Evolutionary conservation across 1,139 yeast genomes (phyloP), one percentile per base, ranked within the genome.

Genomic region (Blastobotrys proliferans): DNA sequence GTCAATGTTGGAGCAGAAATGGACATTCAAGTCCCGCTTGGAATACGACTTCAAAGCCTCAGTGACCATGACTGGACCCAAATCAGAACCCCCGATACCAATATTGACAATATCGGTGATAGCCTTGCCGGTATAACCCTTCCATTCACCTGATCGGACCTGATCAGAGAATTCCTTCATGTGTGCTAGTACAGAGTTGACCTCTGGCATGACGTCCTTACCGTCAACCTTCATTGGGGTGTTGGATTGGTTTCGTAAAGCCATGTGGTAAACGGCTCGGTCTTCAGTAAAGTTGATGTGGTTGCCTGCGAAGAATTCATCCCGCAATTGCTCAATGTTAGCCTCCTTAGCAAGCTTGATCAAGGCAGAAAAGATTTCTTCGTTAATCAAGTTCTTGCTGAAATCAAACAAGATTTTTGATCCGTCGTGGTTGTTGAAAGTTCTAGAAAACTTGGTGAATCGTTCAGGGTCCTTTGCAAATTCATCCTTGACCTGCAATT

Each of bases 21-120:
- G 95, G 43, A 79, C 95, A 51, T 73, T 69, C 58, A 92, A 74
- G 49, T 81, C 84, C 51, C 81, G 80, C 60, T 82, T 74, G 51
- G 90, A 73, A 69, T 92, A 92, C 53, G 85, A 81, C 74, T 90
- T 92, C 65, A 92, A 78, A 29, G 98, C 97, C 72, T 92, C 97
- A 48, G 97, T 88, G 56, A 92, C 97, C 98, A 92, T 92, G 45
- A 92, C 97, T 40, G 98, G 98, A 58, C 98, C 98, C 61, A 92
- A 77, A 68, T 92, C 98, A 24, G 97, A 88, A 56, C 98, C 98
- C 63, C 98, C 98, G 64, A 92, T 92, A 69, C 98, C 98, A 61
- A 92, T 86, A 76, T 92, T 92, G 62, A 92, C 97, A 48, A 92
- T 81, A 62, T 88, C 95, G 57, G 94, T 84, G 68, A 92, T 92